A percentile compares a stretch with the other conserved stretches of the same genome.
Conservation (phyloP, 1,284 basidiomycete genomes). For the Leccinum ponderosum region DNA sequence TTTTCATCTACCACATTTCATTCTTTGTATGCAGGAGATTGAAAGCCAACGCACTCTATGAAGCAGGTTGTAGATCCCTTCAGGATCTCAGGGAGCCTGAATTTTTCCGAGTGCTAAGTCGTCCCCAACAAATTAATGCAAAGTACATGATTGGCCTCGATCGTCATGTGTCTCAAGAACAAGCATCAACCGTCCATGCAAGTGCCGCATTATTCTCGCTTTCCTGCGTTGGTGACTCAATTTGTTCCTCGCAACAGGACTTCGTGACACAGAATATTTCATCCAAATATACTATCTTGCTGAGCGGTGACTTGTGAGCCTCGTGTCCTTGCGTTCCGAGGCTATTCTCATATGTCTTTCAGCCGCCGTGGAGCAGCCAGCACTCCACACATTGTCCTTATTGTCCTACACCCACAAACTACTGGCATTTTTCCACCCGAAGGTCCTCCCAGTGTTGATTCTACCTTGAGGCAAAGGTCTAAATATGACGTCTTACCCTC, state of each 20-base stretch:
- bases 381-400: constrained; percentile 40
- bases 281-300: constrained; percentile 43
- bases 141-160: constrained; percentile 42
- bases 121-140: constrained; percentile 37
- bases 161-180: constrained; percentile 35
- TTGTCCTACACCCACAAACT: constrained; percentile 45
- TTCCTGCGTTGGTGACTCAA: constrained; percentile 1
- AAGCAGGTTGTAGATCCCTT: constrained; percentile 49
- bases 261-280: constrained; percentile 47
- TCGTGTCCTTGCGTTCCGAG: constrained; percentile 9
- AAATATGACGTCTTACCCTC: constrained; percentile 14
- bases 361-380: constrained; percentile 45
- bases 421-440: constrained; percentile 39
- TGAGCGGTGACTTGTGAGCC: constrained; percentile 55
- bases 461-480: constrained; percentile 13
- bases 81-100: constrained; percentile 41
- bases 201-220: constrained; percentile 9
- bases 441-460: constrained; percentile 17
- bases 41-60: constrained; percentile 44
- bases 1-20: background rate
- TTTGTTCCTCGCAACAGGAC: constrained; percentile 33
- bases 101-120: constrained; percentile 39
- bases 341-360: constrained; percentile 4
- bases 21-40: constrained; percentile 27
- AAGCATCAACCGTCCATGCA: constrained; percentile 48